Evolutionary conservation across 129 eudicot genomes (phyloP), one percentile per base, ranked within the genome.

Genomic region (Flaveria ramosissima): DNA sequence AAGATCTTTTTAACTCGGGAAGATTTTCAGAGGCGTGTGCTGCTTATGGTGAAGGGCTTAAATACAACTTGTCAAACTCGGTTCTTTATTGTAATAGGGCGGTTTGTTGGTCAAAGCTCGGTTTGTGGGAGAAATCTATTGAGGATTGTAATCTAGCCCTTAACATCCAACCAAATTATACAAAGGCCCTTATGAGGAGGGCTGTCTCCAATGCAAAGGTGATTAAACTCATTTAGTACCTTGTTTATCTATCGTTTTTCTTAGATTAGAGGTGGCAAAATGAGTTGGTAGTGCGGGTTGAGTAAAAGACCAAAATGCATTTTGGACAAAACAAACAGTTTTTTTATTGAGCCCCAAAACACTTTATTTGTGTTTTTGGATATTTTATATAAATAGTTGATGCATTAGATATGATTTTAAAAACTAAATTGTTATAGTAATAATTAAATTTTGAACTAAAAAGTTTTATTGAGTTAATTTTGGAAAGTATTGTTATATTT

Each of bases 21-120:
- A 72, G 83, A 70, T 86, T 70, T 75, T 71, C 90, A 0, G 85
- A 86, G 75, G 90, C 90, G 23, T 86, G 85, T 45, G 45, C 83
- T 32, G 87, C 90, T 10, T 86, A 86, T 50, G 90, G 87, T 45
- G 90, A 86, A 73, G 90, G 90, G 15, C 85, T 86, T 72, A 83
- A 81, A 71, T 86, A 65, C 77, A 78, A 86, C 71, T 68, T 83
- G 57, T 80, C 85, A 70, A 86, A 83, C 72, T 42, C 90, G 68
- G 41, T 86, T 23, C 87, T 86, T 43, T 83, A 86, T 60, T 86
- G 90, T 81, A 86, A 86, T 70, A 71, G 85, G 67, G 90, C 90
- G 13, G 85, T 86, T 81, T 86, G 90, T 83, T 86, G 87, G 90
- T 86, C 90, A 24, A 86, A 81, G 73, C 90, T 86, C 17, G 90